These are phyloP conservation scores for Eustoma russellianum DNA, from an alignment of 257 asterid species.

Conservation along the genomic window DNA sequence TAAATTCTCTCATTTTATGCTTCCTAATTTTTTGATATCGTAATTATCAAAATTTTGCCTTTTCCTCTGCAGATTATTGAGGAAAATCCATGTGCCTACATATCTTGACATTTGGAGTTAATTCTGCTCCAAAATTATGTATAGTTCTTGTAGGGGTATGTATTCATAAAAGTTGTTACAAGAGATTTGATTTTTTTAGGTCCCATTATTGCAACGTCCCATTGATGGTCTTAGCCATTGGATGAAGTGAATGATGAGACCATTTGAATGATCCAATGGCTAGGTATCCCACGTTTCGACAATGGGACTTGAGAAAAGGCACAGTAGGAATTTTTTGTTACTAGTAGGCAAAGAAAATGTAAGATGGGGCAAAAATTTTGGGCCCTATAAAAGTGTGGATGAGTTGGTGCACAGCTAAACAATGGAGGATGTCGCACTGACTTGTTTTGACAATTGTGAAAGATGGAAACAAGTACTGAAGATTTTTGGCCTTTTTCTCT, in stretches of 20 bases:
- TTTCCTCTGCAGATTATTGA: constrained; percentile 37
- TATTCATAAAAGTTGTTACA: no score
- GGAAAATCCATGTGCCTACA: constrained; percentile 15
- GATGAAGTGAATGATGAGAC: no score
- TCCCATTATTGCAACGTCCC: no score
- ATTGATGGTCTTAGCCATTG: no score
- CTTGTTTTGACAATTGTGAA: constrained; percentile 23
- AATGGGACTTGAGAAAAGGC: neutral
- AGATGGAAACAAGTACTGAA: constrained; percentile 2
- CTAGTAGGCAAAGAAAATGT: constrained; percentile 12
- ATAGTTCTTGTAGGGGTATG: constrained; percentile 4
- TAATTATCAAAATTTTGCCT: constrained; percentile 10
- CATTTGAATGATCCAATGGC: no score
- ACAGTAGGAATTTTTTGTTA: constrained; percentile 9
- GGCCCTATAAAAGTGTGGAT: constrained; percentile 14
- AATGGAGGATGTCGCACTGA: constrained; percentile 16
- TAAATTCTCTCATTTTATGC: neutral
- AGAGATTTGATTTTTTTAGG: no score
- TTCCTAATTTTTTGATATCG: neutral
- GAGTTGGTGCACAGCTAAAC: constrained; percentile 13
- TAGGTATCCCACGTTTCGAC: no score
- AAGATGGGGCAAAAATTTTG: constrained; percentile 27
- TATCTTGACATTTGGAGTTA: constrained; percentile 14
- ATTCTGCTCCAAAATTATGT: constrained; percentile 7
- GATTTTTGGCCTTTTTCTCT: constrained; percentile 38